These are phyloP conservation scores for Kalanchoe fedtschenkoi DNA, from an alignment of 164 flowering plant genomes.

Conservation along the genomic window DNA sequence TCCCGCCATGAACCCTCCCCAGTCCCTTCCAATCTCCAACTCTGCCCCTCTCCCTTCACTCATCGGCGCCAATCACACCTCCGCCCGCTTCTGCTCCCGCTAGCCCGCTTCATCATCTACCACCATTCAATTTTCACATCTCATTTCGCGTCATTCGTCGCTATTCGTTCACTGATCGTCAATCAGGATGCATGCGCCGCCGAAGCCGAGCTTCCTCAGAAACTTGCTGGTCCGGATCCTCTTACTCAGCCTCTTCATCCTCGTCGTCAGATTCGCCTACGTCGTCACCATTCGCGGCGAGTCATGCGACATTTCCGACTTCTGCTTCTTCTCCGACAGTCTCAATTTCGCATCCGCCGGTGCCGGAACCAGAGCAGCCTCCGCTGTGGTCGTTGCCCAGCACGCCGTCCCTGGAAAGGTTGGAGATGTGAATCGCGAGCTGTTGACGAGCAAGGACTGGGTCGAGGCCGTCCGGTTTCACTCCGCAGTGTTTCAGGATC, in stretches of 20 bases:
- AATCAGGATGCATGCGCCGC: conserved; percentile 30
- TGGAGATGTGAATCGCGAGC: conserved; percentile 6
- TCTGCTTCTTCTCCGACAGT: conserved; percentile 74
- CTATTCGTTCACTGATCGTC: no score
- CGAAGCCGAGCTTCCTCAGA: conserved; percentile 35
- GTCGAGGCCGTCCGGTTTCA: conserved; percentile 48
- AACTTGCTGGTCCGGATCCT: conserved; percentile 47
- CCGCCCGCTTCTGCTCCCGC: background rate
- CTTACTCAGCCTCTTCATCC: conserved; percentile 37
- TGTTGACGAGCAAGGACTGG: conserved; percentile 51
- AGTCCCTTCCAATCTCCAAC: background rate
- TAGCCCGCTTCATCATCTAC: background rate
- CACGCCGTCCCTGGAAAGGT: conserved; percentile 6
- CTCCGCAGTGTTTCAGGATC: conserved; percentile 43
- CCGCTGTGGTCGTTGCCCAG: conserved; percentile 13
- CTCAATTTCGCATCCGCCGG: conserved; percentile 23
- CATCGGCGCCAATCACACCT: background rate
- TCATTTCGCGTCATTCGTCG: background rate
- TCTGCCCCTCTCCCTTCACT: background rate
- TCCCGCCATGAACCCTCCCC: background rate
- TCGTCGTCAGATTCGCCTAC: conserved; percentile 55
- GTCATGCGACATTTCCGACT: conserved; percentile 58
- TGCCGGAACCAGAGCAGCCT: conserved; percentile 9
- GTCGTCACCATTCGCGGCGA: conserved; percentile 54
- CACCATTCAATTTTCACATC: background rate